Evolutionary conservation across 139 green algal genomes (phyloP).

Genomic region (Microglena sp.): DNA sequence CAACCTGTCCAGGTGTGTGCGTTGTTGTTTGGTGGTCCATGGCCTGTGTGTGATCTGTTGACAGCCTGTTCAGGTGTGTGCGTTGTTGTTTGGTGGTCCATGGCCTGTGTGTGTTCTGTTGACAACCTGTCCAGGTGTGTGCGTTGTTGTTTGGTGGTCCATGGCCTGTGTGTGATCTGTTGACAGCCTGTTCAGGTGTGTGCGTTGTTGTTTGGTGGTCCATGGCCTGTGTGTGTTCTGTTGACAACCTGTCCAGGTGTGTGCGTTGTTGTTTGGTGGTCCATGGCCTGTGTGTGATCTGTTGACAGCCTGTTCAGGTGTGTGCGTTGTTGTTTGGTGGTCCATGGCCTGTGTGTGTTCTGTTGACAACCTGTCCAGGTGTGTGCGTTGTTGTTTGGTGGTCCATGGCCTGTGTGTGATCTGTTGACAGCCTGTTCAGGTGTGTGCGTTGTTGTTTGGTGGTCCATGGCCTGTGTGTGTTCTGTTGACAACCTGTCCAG

Average conservation of each 20-base stretch:
- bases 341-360: no score
- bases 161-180: no score
- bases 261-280: not conserved
- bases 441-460: constrained; percentile 3
- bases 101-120: no score
- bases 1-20: constrained; percentile 13
- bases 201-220: not conserved
- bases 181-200: constrained; percentile 21
- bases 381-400: not conserved
- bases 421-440: constrained; percentile 23
- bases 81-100: not conserved
- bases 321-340: not conserved
- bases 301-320: constrained; percentile 23
- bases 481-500: constrained; percentile 23
- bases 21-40: not conserved
- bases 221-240: no score
- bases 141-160: not conserved
- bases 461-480: no score
- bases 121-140: constrained; percentile 19
- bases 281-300: no score
- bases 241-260: constrained; percentile 22
- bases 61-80: constrained; percentile 18
- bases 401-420: no score
- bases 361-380: constrained; percentile 23
- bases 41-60: no score